phyloP scores from a whole-genome alignment of 176 grass and related monocot species.

The Oryza coarctata region DNA sequence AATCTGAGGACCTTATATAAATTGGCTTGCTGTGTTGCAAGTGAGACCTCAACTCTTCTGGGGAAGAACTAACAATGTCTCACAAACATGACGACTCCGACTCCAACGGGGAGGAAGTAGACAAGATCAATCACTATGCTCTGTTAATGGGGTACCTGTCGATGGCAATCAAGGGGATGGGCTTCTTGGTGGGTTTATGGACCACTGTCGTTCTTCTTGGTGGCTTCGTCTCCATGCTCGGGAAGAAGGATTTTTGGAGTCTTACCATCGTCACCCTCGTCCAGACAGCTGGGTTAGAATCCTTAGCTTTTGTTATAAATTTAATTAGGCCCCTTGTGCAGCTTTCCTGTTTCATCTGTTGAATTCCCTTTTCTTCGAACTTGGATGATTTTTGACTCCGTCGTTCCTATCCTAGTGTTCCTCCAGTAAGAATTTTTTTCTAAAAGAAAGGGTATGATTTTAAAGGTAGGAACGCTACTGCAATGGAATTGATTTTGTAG shows the following conservation, averaged over 20 bases:
- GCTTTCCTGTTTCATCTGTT: no score
- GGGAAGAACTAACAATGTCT: neutral
- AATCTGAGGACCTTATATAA: neutral
- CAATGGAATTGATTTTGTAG: no score
- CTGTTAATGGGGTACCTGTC: neutral
- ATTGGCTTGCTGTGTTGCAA: neutral
- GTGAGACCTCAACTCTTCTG: neutral
- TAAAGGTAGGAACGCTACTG: no score
- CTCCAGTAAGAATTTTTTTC: no score
- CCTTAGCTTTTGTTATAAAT: no score
- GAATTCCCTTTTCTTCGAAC: no score
- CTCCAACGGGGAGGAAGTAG: neutral
- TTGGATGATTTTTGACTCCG: no score
- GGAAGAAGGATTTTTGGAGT: neutral
- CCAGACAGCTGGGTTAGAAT: neutral
- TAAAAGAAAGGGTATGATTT: no score
- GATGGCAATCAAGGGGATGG: neutral
- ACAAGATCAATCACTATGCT: neutral
- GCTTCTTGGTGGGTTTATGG: neutral
- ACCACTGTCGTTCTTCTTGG: neutral
- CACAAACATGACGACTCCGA: neutral
- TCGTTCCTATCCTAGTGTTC: no score
- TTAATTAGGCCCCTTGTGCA: no score
- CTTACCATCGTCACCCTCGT: neutral
- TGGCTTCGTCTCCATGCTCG: neutral